Evolutionary conservation across 257 asterid genomes (phyloP), one percentile per base, ranked within the genome.

Genomic region (Solanum arcanum): DNA sequence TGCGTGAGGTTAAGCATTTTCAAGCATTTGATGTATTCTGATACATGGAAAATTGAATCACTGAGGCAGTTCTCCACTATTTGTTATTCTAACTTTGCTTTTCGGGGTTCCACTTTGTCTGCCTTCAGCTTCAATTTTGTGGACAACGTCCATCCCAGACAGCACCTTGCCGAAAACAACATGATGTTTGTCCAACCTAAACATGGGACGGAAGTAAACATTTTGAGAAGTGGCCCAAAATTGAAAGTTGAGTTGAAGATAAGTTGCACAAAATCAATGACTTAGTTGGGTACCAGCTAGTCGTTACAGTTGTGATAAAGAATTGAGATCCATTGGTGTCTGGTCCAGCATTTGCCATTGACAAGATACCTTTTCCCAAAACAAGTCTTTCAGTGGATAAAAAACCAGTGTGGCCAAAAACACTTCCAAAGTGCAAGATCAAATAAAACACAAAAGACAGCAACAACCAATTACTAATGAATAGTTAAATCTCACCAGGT

Each of bases 241-340:
- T 76, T 76, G 15, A 41, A 41, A 76, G 35, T 76, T 4, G 2
- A 75, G 56, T 7, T 41, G 83, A 21, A 75, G 59, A 23, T 75
- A 75, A 23, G 59, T 75, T 42, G 8, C 37, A 76, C 59, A n/a
- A 39, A 76, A 76, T n/a, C 23, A 3, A 42, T 12, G 60, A 76
- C 12, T 76, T 41, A 9, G 27, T 42, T n/a, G 83, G 42, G 47
- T 89, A 94, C 97, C 97, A 94, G 94, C 93, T 90, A 62, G 98
- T 94, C 77, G 88, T 92, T 73, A 91, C 97, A 20, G 96, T 92
- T 1, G 97, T 95, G 91, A 96, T 96, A 81, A 96, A 95, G 91
- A 94, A 96, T 69, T 95, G 99, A 77, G 99, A 96, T 69, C 99
- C 98, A n/a, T 96, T 96, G 20, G 92, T 92, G 89, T 96, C 99